Evolutionary conservation across 768 basidiomycete species (phyloP).

Genomic region (Boletus vinaceobasis): DNA sequence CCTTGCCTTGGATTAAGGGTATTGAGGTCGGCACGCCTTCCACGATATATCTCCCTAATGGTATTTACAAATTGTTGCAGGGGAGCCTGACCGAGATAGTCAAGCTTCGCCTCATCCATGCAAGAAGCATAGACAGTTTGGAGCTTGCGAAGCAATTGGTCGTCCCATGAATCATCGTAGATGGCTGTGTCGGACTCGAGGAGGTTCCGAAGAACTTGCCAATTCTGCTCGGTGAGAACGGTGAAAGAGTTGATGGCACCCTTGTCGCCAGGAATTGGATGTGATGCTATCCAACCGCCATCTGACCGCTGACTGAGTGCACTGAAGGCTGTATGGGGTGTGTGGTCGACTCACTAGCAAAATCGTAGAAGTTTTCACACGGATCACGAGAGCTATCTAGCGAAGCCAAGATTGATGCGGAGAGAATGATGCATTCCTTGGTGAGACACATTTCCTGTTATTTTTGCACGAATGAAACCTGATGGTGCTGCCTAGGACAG

Average conservation of each 20-base stretch:
- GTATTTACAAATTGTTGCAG: slow-evolving; percentile 63
- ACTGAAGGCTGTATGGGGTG: background rate
- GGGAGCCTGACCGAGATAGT: slow-evolving; percentile 69
- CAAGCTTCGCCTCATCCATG: slow-evolving; percentile 71
- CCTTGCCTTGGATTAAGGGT: slow-evolving; percentile 42
- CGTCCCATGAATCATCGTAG: slow-evolving; percentile 45
- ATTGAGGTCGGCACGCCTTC: slow-evolving; percentile 42
- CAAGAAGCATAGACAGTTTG: slow-evolving; percentile 78
- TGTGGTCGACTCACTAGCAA: slow-evolving; percentile 64
- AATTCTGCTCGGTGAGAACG: slow-evolving; percentile 68
- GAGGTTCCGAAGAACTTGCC: slow-evolving; percentile 70
- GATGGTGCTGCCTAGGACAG: background rate
- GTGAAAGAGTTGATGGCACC: slow-evolving; percentile 70
- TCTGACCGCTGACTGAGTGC: slow-evolving; percentile 40
- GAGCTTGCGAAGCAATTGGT: slow-evolving; percentile 59
- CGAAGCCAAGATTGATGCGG: slow-evolving; percentile 76
- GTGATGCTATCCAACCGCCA: slow-evolving; percentile 80
- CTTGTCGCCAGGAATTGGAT: slow-evolving; percentile 88
- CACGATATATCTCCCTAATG: slow-evolving; percentile 57
- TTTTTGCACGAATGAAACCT: slow-evolving; percentile 4
- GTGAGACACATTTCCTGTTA: slow-evolving; percentile 67
- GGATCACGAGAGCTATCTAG: slow-evolving; percentile 84
- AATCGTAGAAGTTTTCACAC: slow-evolving; percentile 94
- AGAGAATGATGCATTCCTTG: slow-evolving; percentile 75
- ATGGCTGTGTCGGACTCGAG: slow-evolving; percentile 47